Evolutionary conservation across 768 basidiomycete species (phyloP).

Genomic region (Lactifluus rugatus): DNA sequence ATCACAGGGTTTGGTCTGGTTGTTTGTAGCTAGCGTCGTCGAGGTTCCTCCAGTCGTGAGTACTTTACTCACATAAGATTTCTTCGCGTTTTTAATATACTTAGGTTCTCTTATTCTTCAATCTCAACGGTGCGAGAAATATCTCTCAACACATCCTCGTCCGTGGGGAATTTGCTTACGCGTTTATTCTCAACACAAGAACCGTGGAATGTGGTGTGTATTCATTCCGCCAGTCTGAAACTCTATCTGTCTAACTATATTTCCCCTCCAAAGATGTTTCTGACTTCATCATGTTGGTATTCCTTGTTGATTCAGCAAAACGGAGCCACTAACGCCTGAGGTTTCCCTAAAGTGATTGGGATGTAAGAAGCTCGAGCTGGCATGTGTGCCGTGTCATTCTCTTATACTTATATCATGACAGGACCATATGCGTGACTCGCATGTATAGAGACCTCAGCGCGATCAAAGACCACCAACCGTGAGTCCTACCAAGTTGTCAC

Average conservation of each 20-base stretch:
- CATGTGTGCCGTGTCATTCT: background rate
- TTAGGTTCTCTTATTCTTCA: conserved; percentile 7
- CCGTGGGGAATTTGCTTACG: background rate
- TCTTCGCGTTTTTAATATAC: background rate
- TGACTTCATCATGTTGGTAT: conserved; percentile 5
- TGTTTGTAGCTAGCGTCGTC: conserved; percentile 5
- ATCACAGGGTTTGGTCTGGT: conserved; percentile 10
- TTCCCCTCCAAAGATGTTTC: conserved; percentile 2
- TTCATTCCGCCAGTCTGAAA: background rate
- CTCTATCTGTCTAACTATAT: background rate
- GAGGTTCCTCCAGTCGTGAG: conserved; percentile 13
- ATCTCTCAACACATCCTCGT: background rate
- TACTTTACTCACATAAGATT: background rate
- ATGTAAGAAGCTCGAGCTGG: background rate
- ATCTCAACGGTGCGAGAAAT: background rate
- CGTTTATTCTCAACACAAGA: background rate
- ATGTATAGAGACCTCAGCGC: conserved; percentile 4
- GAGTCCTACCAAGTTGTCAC: background rate
- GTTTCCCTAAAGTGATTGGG: background rate
- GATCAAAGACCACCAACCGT: background rate
- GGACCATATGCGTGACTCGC: conserved; percentile 13
- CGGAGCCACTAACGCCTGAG: background rate
- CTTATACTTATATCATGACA: background rate
- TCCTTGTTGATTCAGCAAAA: background rate
- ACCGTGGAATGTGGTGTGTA: conserved; percentile 1